Evolutionary conservation across 805 yeast species (phyloP).

Genomic region (Saccharomycopsis microspora): DNA sequence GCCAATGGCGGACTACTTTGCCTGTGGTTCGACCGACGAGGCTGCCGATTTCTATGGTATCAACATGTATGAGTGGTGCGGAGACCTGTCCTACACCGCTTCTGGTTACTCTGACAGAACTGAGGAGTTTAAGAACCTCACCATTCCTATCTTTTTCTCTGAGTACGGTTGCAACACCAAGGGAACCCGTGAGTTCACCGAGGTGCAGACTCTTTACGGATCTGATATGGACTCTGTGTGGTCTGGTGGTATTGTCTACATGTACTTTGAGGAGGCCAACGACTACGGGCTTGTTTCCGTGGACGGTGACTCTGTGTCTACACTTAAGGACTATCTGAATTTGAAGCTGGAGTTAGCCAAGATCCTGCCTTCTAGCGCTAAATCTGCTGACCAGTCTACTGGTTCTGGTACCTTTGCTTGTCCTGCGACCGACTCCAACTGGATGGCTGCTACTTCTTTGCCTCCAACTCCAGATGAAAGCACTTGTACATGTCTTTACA

Average conservation of each 20-base stretch:
- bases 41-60: slow-evolving; percentile 77
- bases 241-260: slow-evolving; percentile 86
- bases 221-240: slow-evolving; percentile 68
- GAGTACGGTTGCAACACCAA: slow-evolving; percentile 75
- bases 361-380: slow-evolving; percentile 42
- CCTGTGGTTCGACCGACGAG: slow-evolving; percentile 56
- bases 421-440: slow-evolving; percentile 43
- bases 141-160: slow-evolving; percentile 68
- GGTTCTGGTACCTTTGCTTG: slow-evolving; percentile 41
- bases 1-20: slow-evolving; percentile 70
- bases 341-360: slow-evolving; percentile 46
- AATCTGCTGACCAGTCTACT: slow-evolving; percentile 27
- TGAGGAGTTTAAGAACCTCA: slow-evolving; percentile 48
- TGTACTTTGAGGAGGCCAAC: slow-evolving; percentile 72
- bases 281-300: slow-evolving; percentile 63
- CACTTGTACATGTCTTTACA: slow-evolving; percentile 53
- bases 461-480: slow-evolving; percentile 71
- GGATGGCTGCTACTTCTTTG: slow-evolving; percentile 57
- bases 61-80: slow-evolving; percentile 89
- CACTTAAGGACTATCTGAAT: slow-evolving; percentile 53
- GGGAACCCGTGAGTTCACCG: slow-evolving; percentile 60
- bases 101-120: slow-evolving; percentile 66
- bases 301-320: slow-evolving; percentile 36
- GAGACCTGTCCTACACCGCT: slow-evolving; percentile 38
- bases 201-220: slow-evolving; percentile 55